These are phyloP conservation scores for Pseudocercospora crystallina DNA, from an alignment of 2,329 filamentous ascomycete genomes.

Conservation along the genomic window DNA sequence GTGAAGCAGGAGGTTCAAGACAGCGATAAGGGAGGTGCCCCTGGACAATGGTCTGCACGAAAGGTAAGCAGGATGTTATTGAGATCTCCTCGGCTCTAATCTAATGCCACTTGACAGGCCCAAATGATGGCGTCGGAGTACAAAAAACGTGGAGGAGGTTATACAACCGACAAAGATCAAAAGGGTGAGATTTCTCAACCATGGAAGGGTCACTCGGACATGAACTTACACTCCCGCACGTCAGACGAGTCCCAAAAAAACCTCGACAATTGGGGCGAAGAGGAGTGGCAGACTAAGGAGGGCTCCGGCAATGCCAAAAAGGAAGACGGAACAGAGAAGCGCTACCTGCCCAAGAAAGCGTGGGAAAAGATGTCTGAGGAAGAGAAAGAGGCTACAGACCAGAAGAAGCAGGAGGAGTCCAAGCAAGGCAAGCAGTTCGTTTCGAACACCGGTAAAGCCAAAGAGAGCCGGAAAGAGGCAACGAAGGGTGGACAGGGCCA, in stretches of 20 bases:
- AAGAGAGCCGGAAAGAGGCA: conserved; percentile 32
- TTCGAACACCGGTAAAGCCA: conserved; percentile 44
- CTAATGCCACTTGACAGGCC: conserved; percentile 30
- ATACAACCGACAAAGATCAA: conserved; percentile 46
- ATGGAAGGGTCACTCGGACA: conserved; percentile 46
- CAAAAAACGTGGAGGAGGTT: conserved; percentile 49
- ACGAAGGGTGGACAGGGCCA: neutral
- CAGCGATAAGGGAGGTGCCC: conserved; percentile 48
- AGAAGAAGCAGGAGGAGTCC: conserved; percentile 39
- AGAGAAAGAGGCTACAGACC: conserved; percentile 46
- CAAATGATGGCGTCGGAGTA: conserved; percentile 50
- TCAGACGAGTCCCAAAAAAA: conserved; percentile 44
- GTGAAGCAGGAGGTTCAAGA: conserved; percentile 49
- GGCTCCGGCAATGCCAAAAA: conserved; percentile 46
- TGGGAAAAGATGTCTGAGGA: conserved; percentile 50
- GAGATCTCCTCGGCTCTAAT: neutral
- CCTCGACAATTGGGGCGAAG: conserved; percentile 48
- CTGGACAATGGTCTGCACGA: conserved; percentile 51
- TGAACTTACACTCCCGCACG: conserved; percentile 26
- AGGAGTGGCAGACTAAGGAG: conserved; percentile 53
- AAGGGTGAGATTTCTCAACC: conserved; percentile 44
- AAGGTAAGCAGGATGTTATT: conserved; percentile 34
- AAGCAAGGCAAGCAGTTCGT: conserved; percentile 48
- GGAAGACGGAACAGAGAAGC: conserved; percentile 44
- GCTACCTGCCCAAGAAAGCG: conserved; percentile 49